These are phyloP conservation scores for Nitzschia putrida DNA, from an alignment of 108 stramenopile genomes.

Conservation along the genomic window DNA sequence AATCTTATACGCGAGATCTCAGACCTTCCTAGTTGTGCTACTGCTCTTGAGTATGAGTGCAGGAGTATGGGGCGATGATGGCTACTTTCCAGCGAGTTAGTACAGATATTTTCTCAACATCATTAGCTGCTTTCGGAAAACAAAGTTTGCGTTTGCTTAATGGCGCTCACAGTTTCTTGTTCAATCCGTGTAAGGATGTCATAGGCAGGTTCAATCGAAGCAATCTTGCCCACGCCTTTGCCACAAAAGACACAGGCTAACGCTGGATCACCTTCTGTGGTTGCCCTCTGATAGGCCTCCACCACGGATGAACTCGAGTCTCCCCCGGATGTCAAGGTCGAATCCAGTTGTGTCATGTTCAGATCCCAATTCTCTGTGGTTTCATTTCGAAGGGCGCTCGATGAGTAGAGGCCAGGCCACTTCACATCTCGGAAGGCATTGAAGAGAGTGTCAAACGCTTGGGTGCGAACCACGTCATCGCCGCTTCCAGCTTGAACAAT, in stretches of 20 bases:
- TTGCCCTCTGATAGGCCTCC: slow-evolving; percentile 36
- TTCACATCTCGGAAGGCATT: slow-evolving; percentile 41
- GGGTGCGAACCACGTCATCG: slow-evolving; percentile 68
- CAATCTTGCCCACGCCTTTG: slow-evolving; percentile 71
- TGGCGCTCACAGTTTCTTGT: slow-evolving; percentile 40
- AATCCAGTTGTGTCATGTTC: slow-evolving; percentile 29
- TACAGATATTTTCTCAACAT: too few relatives aligned
- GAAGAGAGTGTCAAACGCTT: slow-evolving; percentile 62
- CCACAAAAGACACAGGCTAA: slow-evolving; percentile 48
- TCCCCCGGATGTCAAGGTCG: slow-evolving; percentile 4
- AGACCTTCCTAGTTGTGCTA: too few relatives aligned
- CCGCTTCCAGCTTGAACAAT: slow-evolving; percentile 46
- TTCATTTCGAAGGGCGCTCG: slow-evolving; percentile 63
- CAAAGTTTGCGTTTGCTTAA: neutral
- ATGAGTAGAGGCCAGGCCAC: slow-evolving; percentile 76
- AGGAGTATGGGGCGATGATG: too few relatives aligned
- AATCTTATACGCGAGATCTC: too few relatives aligned
- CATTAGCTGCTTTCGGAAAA: neutral
- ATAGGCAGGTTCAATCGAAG: slow-evolving; percentile 57
- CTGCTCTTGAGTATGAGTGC: too few relatives aligned
- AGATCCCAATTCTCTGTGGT: slow-evolving; percentile 67
- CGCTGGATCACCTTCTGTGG: slow-evolving; percentile 19
- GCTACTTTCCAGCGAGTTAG: too few relatives aligned
- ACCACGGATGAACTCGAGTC: slow-evolving; percentile 18
- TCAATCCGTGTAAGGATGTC: slow-evolving; percentile 58